Evolutionary conservation across 495 filamentous ascomycete species (phyloP), one percentile per base, ranked within the genome.

Genomic region (Zalerion maritima): DNA sequence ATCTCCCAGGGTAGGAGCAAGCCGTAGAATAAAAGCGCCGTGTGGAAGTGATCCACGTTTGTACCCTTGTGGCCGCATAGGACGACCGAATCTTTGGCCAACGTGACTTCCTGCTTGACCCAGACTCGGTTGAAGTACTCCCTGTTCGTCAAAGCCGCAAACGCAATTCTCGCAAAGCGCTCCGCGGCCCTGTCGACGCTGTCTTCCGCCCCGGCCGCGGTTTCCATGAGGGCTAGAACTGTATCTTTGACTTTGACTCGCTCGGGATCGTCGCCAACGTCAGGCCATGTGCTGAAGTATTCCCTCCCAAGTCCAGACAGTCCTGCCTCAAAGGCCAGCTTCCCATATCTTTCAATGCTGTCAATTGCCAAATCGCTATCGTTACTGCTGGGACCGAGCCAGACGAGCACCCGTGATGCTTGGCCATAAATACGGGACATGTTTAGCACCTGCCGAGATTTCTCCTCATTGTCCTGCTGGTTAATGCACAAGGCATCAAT

Each of bases 401-500:
- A 54, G 15, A 38, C 38, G 10, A 52, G 22, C 2, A 45, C 42
- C 7, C 30, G 19, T 4, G 14, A 20, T 2, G 50, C 50, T n/a
- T 23, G 19, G 0, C 17, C 6, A 26, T 46, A 54, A 13, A 54
- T 47, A 11, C 33, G 17, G 7, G 29, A 22, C 49, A 52, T 53
- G 12, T 34, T 31, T 29, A 23, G 31, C 16, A 52, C 43, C 28
- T 55, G 39, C 6, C 30, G 33, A 26, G 25, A 35, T 3, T 41
- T 35, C 26, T 55, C 51, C 0, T 33, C 26, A 11, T 18, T 6
- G 30, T 49, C 40, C 0, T 29, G 14, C 20, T 47, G 46, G 35
- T 50, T 49, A 31, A 54, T 52, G 29, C 43, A 52, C 1, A 52
- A 24, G 10, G 34, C 38, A 22, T 47, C 44, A 24, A 45, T 45